A percentile compares a stretch with the other conserved stretches of the same genome.
These are phyloP conservation scores for Trichophyton mentagrophytes DNA, from an alignment of 2,329 filamentous ascomycete species.

Conservation along the genomic window DNA sequence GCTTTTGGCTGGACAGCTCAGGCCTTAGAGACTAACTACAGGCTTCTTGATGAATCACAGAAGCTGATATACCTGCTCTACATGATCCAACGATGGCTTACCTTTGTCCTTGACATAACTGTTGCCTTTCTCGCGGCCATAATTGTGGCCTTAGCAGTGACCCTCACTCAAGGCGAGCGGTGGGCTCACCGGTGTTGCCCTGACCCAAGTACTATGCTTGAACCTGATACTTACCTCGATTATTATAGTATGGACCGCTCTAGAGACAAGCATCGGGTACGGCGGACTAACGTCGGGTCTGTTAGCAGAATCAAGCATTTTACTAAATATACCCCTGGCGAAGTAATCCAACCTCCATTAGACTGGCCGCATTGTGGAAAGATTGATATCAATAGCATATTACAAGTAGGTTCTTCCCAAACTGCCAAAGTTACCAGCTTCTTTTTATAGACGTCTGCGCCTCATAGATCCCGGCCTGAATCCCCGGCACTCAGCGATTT, in stretches of 20 bases:
- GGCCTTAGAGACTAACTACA: slow-evolving; percentile 26
- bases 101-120: slow-evolving; percentile 38
- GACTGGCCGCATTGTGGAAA: slow-evolving; percentile 27
- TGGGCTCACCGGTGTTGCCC: slow-evolving; percentile 40
- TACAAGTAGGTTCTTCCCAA: slow-evolving; percentile 19
- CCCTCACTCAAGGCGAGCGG: slow-evolving; percentile 31
- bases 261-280: slow-evolving; percentile 41
- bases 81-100: slow-evolving; percentile 44
- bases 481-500: slow-evolving; percentile 73
- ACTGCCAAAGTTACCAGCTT: neutral
- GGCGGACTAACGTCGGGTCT: slow-evolving; percentile 32
- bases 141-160: slow-evolving; percentile 39
- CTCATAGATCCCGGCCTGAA: neutral
- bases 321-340: slow-evolving; percentile 25
- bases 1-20: slow-evolving; percentile 10
- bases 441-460: neutral
- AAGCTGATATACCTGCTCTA: slow-evolving; percentile 45
- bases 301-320: slow-evolving; percentile 43
- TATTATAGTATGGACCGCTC: slow-evolving; percentile 39
- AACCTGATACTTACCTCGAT: slow-evolving; percentile 43
- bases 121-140: slow-evolving; percentile 38
- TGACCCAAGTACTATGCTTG: slow-evolving; percentile 22
- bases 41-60: slow-evolving; percentile 42
- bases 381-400: slow-evolving; percentile 25
- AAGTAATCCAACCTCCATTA: slow-evolving; percentile 24